Evolutionary conservation across 2,329 filamentous ascomycete genomes (phyloP), one percentile per base, ranked within the genome.

Genomic region (Aspergillus tamarii): DNA sequence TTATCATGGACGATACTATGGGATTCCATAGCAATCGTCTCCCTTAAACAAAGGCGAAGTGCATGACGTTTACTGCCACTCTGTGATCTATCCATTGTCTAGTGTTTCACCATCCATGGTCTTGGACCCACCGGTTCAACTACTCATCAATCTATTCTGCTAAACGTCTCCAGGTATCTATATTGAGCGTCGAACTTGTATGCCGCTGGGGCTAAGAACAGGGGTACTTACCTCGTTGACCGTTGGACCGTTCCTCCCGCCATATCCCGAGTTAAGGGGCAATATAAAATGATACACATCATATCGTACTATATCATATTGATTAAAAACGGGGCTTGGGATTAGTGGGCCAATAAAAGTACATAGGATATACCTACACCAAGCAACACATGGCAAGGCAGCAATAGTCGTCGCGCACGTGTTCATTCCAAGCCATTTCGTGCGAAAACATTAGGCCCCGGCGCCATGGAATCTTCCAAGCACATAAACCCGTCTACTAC

Each of bases 51-150:
- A 34, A 41, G 36, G 52, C 12, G 21, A 32, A 23, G 16, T 9
- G 26, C 16, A 12, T 30, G 28, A 54, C 19, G 12, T 32, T 36
- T 28, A 8, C 56, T 64, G 70, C 60, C 69, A 69, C 68, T 73
- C 70, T 62, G 56, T 56, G 53, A 66, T 61, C 59, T 59, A 62
- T 68, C 68, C 64, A 66, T 56, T 21, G 43, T 57, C 67, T 64
- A 66, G 65, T 66, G 70, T 72, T 72, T 72, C 70, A 70, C 56
- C 62, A 59, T 69, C 43, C 50, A 59, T 66, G 59, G 63, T 55
- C 41, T 48, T 41, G 56, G 66, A 56, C 62, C 70, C 68, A 41
- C 45, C 21, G 19, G n/a, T 57, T 16, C 23, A 57, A 57, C 39
- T 48, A 34, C 43, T 59, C 57, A 59, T 58, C 26, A 16, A 28